Percentiles rank a stretch among this genome's conserved stretches.
These are phyloP conservation scores for Magnolia officinalis DNA, from an alignment of 164 flowering plant species.

Conservation along the genomic window DNA sequence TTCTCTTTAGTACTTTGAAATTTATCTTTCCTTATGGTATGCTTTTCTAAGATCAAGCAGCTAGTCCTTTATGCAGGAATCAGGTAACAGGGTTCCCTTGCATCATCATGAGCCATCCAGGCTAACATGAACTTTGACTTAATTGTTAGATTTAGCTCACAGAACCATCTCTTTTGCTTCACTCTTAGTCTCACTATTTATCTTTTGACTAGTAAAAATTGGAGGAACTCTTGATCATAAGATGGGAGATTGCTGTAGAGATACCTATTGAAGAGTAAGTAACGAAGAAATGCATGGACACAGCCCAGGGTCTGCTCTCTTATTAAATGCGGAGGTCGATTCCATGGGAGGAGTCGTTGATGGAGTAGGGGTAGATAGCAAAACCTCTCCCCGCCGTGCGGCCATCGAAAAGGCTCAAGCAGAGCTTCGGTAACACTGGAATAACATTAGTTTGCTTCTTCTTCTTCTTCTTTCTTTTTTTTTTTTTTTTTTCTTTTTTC, in stretches of 20 bases:
- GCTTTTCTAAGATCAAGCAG: not conserved
- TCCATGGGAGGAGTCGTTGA: conserved; percentile 97
- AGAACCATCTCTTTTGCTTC: not conserved
- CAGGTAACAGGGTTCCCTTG: not conserved
- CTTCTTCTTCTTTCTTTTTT: not conserved
- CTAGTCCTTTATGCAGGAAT: not conserved
- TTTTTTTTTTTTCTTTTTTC: no score
- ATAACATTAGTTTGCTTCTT: conserved; percentile 3
- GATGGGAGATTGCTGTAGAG: conserved; percentile 23
- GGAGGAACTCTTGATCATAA: conserved; percentile 26
- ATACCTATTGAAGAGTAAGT: conserved; percentile 9
- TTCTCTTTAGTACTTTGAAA: no score
- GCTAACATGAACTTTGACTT: no score
- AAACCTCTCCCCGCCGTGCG: conserved; percentile 78
- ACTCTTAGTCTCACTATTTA: not conserved
- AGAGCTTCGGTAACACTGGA: conserved; percentile 63
- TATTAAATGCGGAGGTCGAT: conserved; percentile 93
- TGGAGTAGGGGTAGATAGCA: conserved; percentile 62
- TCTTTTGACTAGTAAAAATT: conserved; percentile 15
- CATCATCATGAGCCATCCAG: not conserved
- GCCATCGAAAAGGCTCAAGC: conserved; percentile 92
- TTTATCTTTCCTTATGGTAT: no score
- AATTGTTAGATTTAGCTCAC: not conserved
- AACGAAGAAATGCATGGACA: conserved; percentile 76
- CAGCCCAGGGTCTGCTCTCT: conserved; percentile 49